These are phyloP conservation scores for Flaveria brownii DNA, from an alignment of 129 eudicot species.

Conservation along the genomic window DNA sequence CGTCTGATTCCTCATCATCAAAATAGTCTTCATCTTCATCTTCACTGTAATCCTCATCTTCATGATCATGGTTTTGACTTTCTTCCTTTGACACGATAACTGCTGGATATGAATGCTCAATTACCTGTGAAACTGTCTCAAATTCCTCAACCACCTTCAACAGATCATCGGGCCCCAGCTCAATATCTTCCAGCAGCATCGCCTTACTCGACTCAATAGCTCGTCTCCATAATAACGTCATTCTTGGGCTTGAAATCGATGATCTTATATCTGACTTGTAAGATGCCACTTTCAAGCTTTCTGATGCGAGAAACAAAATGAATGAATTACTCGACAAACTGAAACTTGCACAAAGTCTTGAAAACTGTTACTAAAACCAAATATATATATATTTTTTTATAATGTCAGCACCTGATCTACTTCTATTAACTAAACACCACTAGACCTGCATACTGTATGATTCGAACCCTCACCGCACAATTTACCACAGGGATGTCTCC, in stretches of 20 bases:
- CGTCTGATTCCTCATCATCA: constrained; percentile 34
- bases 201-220: constrained; percentile 82
- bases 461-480: too few species aligned
- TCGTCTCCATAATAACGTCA: constrained; percentile 71
- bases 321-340: background rate
- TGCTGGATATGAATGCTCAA: constrained; percentile 87
- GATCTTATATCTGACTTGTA: constrained; percentile 33
- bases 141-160: constrained; percentile 78
- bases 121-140: constrained; percentile 57
- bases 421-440: too few species aligned
- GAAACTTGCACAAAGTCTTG: background rate
- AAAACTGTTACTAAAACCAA: background rate
- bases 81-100: constrained; percentile 49
- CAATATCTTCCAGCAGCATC: constrained; percentile 55
- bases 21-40: constrained; percentile 31
- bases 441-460: too few species aligned
- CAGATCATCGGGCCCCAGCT: constrained; percentile 75
- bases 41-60: constrained; percentile 33
- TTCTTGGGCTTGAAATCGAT: constrained; percentile 65
- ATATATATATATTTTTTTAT: background rate
- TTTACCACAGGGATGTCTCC: too few species aligned
- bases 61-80: constrained; percentile 14
- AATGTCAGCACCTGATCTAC: background rate
- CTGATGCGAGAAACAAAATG: constrained; percentile 29
- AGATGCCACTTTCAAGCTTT: constrained; percentile 18